Evolutionary conservation across 2,329 filamentous ascomycete species (phyloP), one percentile per base, ranked within the genome.

Genomic region (Sclerotinia nivalis): DNA sequence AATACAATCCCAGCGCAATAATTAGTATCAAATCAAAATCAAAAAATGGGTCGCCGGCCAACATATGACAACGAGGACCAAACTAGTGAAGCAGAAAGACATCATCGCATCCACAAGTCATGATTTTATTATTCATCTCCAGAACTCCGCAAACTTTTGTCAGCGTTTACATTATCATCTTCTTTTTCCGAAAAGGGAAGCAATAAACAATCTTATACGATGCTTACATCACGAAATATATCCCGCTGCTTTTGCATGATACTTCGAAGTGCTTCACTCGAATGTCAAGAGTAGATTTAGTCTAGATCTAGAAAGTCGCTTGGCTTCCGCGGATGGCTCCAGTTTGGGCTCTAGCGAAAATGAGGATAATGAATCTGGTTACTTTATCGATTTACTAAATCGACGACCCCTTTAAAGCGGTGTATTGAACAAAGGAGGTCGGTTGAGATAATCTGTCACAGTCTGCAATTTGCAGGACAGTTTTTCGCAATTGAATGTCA

Each of bases 381-480:
- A 25, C 60, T 64, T 22, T 10, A 50, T 64, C 22, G 28, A 25
- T 37, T 50, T 28, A 49, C 31, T 52, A 13, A 31, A 40, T 50
- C 8, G 9, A 37, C 18, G 52, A n/a, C 60, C 15, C 47, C 47
- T 37, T 64, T 28, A 28, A 37, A 52, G 60, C 60, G 47, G 47
- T 64, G 47, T 64, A 13, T 37, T 64, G 31, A 50, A 64, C 37
- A 31, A 52, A 20, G 47, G 60, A n/a, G 60, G 22, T 52, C 47
- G 22, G 28, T 52, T 40, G 47, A 25, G 31, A 40, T 20, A 28
- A 20, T 13, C 25, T 15, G 12, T 43, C 40, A 43, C 2, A 43
- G 40, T 43, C 40, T 43, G 40, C 40, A 3, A 43, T 49, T 50
- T 28, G 60, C 60, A 25, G 20, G 18, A n/a, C 22, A 18, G 28